These are phyloP conservation scores for Fusarium bactridioides DNA, from an alignment of 2,329 filamentous ascomycete species.

Conservation along the genomic window DNA sequence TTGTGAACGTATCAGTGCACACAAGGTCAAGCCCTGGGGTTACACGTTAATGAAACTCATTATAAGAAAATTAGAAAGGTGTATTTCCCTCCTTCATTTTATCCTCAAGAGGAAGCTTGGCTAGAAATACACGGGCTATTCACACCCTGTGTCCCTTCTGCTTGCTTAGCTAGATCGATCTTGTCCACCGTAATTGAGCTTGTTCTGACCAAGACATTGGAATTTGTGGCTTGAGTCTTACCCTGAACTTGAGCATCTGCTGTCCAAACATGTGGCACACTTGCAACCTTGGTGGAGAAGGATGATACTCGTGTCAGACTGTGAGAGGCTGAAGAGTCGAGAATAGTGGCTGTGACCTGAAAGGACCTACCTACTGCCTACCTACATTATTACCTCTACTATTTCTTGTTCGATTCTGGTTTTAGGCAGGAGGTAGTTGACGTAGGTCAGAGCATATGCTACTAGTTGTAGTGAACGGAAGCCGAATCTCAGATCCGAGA, in stretches of 20 bases:
- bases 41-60: not conserved
- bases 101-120: not conserved
- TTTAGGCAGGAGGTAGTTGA: slow-evolving; percentile 9
- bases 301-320: slow-evolving; percentile 44
- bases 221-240: slow-evolving; percentile 21
- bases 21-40: too few species aligned
- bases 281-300: slow-evolving; percentile 23
- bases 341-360: slow-evolving; percentile 30
- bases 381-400: not conserved
- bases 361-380: not conserved
- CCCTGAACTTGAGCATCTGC: slow-evolving; percentile 2
- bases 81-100: not conserved
- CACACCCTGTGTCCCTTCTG: not conserved
- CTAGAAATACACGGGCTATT: not conserved
- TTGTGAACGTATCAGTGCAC: not conserved
- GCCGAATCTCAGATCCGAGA: slow-evolving; percentile 26
- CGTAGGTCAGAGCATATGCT: slow-evolving; percentile 12
- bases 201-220: slow-evolving; percentile 4
- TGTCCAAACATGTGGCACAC: slow-evolving; percentile 38
- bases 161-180: slow-evolving; percentile 8
- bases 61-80: not conserved
- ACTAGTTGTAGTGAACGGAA: slow-evolving; percentile 7
- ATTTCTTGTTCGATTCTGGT: not conserved
- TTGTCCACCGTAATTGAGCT: not conserved
- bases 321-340: slow-evolving; percentile 42